Evolutionary conservation across 192 early-diverging fungal species (phyloP).

Genomic region (Entrophospora sp.): DNA sequence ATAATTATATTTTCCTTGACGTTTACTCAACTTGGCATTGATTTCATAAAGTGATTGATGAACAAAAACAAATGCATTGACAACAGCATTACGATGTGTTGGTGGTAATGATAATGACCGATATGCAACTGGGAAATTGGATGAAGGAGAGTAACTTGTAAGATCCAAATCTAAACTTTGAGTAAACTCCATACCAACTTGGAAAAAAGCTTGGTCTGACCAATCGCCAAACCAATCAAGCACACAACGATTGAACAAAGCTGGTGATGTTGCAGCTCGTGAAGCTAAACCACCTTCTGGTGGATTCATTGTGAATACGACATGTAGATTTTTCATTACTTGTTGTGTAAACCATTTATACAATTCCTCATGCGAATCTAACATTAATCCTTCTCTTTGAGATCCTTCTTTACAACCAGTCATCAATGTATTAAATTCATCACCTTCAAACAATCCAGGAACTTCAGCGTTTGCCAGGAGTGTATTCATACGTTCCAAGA

Average conservation of each 20-base stretch:
- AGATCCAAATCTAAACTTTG: conserved; percentile 79
- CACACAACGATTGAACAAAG: conserved; percentile 99
- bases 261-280: conserved; percentile 94
- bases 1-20: conserved; percentile 74
- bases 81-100: conserved; percentile 73
- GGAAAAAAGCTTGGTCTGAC: conserved; percentile 95
- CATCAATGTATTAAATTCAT: conserved; percentile 92
- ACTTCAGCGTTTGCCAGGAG: conserved; percentile 97
- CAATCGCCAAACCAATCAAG: conserved; percentile 99
- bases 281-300: conserved; percentile 85
- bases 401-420: conserved; percentile 91
- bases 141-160: conserved; percentile 55
- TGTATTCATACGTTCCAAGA: conserved; percentile 99
- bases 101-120: conserved; percentile 59
- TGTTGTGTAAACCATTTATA: conserved; percentile 98
- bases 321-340: conserved; percentile 94
- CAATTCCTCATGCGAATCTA: conserved; percentile 91
- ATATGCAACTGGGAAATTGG: conserved; percentile 69
- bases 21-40: conserved; percentile 73
- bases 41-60: conserved; percentile 85
- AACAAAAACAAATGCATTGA: conserved; percentile 87
- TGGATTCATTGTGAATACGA: conserved; percentile 99
- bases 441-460: conserved; percentile 98
- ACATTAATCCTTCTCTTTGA: conserved; percentile 82
- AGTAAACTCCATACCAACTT: conserved; percentile 97